phyloP scores from a whole-genome alignment of 2,329 filamentous ascomycete species.

The Pseudogymnoascus sp. region DNA sequence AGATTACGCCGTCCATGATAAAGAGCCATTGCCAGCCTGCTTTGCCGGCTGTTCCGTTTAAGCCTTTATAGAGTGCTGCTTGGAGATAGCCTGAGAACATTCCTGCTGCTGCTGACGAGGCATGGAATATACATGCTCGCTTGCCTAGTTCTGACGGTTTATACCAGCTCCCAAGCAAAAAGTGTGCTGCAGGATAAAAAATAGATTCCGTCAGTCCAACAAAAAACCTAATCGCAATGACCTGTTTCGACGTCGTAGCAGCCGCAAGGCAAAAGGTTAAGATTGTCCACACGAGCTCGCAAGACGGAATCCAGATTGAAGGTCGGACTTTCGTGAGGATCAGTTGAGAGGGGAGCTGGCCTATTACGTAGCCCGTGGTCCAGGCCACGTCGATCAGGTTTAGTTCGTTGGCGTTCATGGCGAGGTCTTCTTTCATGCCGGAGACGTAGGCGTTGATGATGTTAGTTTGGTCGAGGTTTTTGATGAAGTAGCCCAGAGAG shows the following conservation, averaged over 20 bases:
- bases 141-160: constrained; percentile 37
- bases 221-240: constrained; percentile 38
- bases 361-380: constrained; percentile 51
- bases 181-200: constrained; percentile 24
- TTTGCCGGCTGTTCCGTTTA: constrained; percentile 33
- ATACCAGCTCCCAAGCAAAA: constrained; percentile 37
- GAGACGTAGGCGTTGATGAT: constrained; percentile 36
- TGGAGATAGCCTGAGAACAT: constrained; percentile 40
- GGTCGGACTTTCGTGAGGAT: constrained; percentile 36
- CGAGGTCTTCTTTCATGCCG: constrained; percentile 34
- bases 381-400: constrained; percentile 37
- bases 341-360: constrained; percentile 33
- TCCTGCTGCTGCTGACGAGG: constrained; percentile 30
- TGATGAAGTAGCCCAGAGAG: constrained; percentile 26
- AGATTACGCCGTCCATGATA: constrained; percentile 36
- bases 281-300: constrained; percentile 32
- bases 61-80: constrained; percentile 34
- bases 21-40: constrained; percentile 41
- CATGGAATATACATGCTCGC: constrained; percentile 36
- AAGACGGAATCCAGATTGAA: constrained; percentile 37
- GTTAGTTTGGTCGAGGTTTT: constrained; percentile 25
- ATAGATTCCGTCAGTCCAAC: constrained; percentile 29
- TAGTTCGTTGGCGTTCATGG: constrained; percentile 33
- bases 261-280: constrained; percentile 33
- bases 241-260: constrained; percentile 28